Conservation (phyloP, 1,284 basidiomycete genomes). For the Vanrija pseudolonga region DNA sequence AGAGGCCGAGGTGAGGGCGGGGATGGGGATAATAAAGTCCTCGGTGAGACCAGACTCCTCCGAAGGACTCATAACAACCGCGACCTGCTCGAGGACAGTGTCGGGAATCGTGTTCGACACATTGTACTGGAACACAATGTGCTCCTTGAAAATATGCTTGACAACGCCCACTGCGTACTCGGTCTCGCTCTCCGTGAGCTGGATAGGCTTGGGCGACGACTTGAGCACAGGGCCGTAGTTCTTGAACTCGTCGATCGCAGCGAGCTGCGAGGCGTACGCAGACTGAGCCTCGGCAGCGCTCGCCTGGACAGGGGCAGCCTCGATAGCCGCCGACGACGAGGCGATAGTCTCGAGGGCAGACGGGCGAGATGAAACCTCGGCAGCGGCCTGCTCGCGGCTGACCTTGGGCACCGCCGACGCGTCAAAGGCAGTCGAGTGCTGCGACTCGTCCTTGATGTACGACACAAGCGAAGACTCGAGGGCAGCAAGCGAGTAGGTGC, state of each 20-base stretch:
- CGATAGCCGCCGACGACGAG: constrained; percentile 56
- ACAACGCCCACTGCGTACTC: constrained; percentile 96
- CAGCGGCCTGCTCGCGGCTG: constrained; percentile 80
- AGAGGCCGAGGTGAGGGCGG: constrained; percentile 62
- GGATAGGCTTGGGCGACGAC: constrained; percentile 73
- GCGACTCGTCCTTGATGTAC: constrained; percentile 77
- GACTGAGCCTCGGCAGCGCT: constrained; percentile 79
- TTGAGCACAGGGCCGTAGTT: constrained; percentile 83
- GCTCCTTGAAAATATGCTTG: constrained; percentile 95
- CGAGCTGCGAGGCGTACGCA: constrained; percentile 77
- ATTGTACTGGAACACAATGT: constrained; percentile 99
- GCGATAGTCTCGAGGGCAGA: constrained; percentile 70
- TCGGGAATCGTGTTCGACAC: constrained; percentile 98
- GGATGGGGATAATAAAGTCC: constrained; percentile 90
- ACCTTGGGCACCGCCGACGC: constrained; percentile 79
- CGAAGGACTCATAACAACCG: constrained; percentile 84
- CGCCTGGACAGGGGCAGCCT: constrained; percentile 58
- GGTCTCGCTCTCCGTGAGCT: constrained; percentile 94
- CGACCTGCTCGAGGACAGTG: constrained; percentile 89
- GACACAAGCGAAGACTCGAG: constrained; percentile 82
- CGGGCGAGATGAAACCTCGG: constrained; percentile 70
- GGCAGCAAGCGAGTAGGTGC: constrained; percentile 80
- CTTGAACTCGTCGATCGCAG: constrained; percentile 79
- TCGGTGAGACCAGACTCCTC: constrained; percentile 72
- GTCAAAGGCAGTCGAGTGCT: constrained; percentile 70